Conservation (phyloP, 1,284 basidiomycete genomes). For the Spongispora temasekensis region DNA sequence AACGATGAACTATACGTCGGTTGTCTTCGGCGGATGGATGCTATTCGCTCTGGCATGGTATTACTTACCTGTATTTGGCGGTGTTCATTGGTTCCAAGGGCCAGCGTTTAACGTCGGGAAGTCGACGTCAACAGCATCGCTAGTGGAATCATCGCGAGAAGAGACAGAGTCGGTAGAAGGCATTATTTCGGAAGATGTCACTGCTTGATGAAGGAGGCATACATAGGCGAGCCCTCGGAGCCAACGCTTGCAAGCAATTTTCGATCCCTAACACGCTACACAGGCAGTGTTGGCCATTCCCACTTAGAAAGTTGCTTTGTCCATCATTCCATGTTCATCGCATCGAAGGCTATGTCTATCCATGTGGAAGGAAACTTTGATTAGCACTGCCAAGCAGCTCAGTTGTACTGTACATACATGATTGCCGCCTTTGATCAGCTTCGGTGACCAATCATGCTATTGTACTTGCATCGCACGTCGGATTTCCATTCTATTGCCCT, state of each 20-base stretch:
- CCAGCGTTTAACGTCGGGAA: neutral
- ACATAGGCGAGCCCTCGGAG: too few species aligned
- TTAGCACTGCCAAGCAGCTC: too few species aligned
- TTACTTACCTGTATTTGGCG: neutral
- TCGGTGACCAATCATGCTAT: too few species aligned
- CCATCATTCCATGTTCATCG: too few species aligned
- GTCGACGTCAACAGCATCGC: neutral
- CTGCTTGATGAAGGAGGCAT: neutral
- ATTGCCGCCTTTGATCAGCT: too few species aligned
- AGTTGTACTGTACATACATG: too few species aligned
- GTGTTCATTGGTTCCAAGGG: neutral
- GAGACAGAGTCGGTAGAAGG: neutral
- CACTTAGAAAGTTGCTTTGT: too few species aligned
- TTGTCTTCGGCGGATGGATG: neutral
- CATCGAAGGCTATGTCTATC: too few species aligned
- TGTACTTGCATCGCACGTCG: too few species aligned
- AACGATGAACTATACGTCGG: conserved; percentile 1
- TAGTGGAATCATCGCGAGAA: neutral
- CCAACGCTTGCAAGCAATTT: neutral
- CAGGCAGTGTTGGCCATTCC: neutral
- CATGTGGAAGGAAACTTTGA: too few species aligned
- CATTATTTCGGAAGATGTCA: neutral
- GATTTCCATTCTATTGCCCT: too few species aligned
- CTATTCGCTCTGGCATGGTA: neutral
- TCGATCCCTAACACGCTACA: neutral